phyloP scores from a whole-genome alignment of 176 grass and related monocot genomes.

The Elymus sibiricus region DNA sequence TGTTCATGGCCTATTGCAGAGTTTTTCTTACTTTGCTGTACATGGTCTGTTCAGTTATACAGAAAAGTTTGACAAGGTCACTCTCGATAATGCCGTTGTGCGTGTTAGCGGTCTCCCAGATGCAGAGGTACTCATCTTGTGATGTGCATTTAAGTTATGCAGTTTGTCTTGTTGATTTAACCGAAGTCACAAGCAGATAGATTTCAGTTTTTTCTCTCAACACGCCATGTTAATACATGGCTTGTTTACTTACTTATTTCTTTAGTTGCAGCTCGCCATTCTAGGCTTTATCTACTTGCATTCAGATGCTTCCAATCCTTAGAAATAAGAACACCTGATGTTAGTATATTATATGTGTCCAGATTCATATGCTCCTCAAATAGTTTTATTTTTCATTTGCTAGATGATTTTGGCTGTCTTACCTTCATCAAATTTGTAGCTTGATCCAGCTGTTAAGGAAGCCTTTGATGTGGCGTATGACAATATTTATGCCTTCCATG shows the following conservation, averaged over 20 bases:
- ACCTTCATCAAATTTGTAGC: conserved; percentile 47
- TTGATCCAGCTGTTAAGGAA: conserved; percentile 88
- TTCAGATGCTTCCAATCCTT: not conserved
- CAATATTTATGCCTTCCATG: conserved; percentile 98
- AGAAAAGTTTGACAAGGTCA: conserved; percentile 83
- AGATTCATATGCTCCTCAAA: not conserved
- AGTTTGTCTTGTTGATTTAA: not conserved
- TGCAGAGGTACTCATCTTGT: conserved; percentile 56
- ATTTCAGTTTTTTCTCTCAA: not conserved
- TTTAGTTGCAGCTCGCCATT: not conserved
- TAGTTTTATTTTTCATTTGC: not conserved
- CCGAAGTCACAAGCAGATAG: not conserved
- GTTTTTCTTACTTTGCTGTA: not conserved
- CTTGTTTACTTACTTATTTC: not conserved
- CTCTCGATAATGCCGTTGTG: conserved; percentile 55
- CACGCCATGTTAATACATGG: not conserved
- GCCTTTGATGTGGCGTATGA: conserved; percentile 93
- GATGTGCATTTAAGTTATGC: not conserved
- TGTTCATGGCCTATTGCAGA: not conserved
- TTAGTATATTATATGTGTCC: not conserved
- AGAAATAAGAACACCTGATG: not conserved
- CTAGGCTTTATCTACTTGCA: not conserved
- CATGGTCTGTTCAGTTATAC: conserved; percentile 68
- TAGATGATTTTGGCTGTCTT: conserved; percentile 6
- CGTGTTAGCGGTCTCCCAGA: conserved; percentile 60